Base-by-base conservation (phyloP, 495 filamentous ascomycete genomes). In the Massariosphaeria phaeospora region DNA sequence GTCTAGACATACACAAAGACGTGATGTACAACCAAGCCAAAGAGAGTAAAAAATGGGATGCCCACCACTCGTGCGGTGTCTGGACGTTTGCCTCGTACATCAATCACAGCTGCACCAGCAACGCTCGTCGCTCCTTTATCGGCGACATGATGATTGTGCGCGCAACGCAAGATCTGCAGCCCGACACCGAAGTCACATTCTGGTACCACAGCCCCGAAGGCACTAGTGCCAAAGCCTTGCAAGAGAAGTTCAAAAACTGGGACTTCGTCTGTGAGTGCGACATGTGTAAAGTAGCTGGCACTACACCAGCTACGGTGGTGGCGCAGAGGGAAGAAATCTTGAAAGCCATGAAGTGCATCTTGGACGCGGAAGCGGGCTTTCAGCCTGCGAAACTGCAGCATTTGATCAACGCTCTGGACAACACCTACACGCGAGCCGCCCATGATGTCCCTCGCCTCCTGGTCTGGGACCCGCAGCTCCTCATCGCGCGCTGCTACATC, bases 131-230 rank as follows among this genome's bases (percentile, higher is more conserved):
- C 34, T 52, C 73, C 18, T 81, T 79, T 63, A 78, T 82, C 55
- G 77, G 80, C 34, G 81, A 83, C 61, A 74, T 84, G 72, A 75
- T 77, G 69, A 68, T 82, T 34, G 57, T 81, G 15, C 77, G 78
- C 13, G 79, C 80, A 0, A 27, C 41, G 4, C 2, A 48, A 15
- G 52, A 55, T 30, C 29, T 55, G 3, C 21, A 46, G 13, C 2
- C 29, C 8, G 33, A 30, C 41, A 47, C 41, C 1, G 52, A 55
- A 26, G 2, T 55, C 43, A 55, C 2, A 6, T 47, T 55, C 41
- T 44, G 7, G n/a, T 53, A 53, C 39, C 7, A 4, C 38, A 25
- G 27, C 38, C 12, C 11, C 34, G 20, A 18, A 7, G 39, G 23
- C 4, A 43, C 21, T 29, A 13, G 25, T 8, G 33, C 26, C 2